These are phyloP conservation scores for Abelmoschus esculentus DNA, from an alignment of 345 rosid species.

Conservation along the genomic window DNA sequence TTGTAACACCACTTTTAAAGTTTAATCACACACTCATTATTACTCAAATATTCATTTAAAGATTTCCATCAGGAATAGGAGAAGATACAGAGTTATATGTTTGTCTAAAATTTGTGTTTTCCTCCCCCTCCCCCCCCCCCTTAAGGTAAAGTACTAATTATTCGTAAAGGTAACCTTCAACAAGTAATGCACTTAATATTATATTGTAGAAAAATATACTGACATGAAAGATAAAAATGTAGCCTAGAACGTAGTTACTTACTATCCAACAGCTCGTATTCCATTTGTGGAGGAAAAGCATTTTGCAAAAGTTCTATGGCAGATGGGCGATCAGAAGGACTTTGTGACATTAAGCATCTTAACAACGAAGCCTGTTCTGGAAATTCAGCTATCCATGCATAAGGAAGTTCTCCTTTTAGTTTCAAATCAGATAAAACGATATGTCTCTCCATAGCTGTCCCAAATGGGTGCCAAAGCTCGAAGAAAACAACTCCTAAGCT, in stretches of 20 bases:
- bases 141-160: background rate
- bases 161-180: background rate
- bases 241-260: slow-evolving; percentile 23
- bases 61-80: background rate
- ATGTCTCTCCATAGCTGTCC: slow-evolving; percentile 90
- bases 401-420: slow-evolving; percentile 78
- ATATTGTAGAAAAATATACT: background rate
- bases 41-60: background rate
- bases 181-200: background rate
- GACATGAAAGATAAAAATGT: background rate
- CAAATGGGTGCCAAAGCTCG: slow-evolving; percentile 93
- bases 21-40: background rate
- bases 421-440: slow-evolving; percentile 68
- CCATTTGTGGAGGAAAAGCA: slow-evolving; percentile 90
- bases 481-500: slow-evolving; percentile 92
- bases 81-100: background rate
- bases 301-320: slow-evolving; percentile 76
- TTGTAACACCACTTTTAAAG: background rate
- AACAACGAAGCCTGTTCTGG: slow-evolving; percentile 84
- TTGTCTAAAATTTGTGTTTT: background rate
- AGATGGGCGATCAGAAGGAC: slow-evolving; percentile 97
- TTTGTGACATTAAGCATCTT: slow-evolving; percentile 68
- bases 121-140: background rate
- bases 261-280: slow-evolving; percentile 80
- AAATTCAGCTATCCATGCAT: slow-evolving; percentile 68